phyloP scores from a whole-genome alignment of 352 stramenopile species.

The Elongisporangium anandrum region DNA sequence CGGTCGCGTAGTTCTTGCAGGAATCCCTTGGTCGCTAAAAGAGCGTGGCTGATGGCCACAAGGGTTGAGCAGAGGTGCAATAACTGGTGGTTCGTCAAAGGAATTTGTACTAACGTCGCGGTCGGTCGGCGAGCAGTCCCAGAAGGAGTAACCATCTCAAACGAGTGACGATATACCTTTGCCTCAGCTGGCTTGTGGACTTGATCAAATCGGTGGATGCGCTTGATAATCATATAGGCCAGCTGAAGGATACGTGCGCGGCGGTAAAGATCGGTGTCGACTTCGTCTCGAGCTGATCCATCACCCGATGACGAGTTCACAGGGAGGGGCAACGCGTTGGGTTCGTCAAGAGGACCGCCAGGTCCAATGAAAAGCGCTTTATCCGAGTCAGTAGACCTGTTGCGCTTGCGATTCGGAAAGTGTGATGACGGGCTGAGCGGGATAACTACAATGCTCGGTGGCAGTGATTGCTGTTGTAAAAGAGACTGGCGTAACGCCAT shows the following conservation, averaged over 20 bases:
- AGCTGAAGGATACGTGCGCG: slow-evolving; percentile 53
- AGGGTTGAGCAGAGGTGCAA: slow-evolving; percentile 54
- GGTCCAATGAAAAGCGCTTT: slow-evolving; percentile 23
- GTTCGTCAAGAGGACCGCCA: no score
- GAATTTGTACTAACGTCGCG: slow-evolving; percentile 41
- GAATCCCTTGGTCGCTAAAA: slow-evolving; percentile 28
- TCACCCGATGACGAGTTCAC: not conserved
- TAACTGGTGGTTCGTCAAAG: slow-evolving; percentile 54
- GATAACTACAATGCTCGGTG: no score
- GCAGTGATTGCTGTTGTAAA: no score
- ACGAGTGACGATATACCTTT: slow-evolving; percentile 49
- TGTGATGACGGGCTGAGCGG: no score
- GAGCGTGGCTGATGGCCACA: slow-evolving; percentile 33
- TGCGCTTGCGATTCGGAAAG: slow-evolving; percentile 57
- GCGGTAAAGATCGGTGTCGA: slow-evolving; percentile 45
- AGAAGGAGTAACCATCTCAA: slow-evolving; percentile 48
- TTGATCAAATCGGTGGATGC: slow-evolving; percentile 57
- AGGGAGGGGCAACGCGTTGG: no score
- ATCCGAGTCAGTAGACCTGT: slow-evolving; percentile 64
- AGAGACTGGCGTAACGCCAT: no score
- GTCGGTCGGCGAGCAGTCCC: slow-evolving; percentile 9
- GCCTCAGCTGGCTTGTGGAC: slow-evolving; percentile 29
- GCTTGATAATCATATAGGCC: slow-evolving; percentile 52
- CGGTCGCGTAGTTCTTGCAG: slow-evolving; percentile 43
- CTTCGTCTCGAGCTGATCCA: slow-evolving; percentile 3